Evolutionary conservation across 1,284 basidiomycete genomes (phyloP).

Genomic region (Pyrrhoderma lamaoense): DNA sequence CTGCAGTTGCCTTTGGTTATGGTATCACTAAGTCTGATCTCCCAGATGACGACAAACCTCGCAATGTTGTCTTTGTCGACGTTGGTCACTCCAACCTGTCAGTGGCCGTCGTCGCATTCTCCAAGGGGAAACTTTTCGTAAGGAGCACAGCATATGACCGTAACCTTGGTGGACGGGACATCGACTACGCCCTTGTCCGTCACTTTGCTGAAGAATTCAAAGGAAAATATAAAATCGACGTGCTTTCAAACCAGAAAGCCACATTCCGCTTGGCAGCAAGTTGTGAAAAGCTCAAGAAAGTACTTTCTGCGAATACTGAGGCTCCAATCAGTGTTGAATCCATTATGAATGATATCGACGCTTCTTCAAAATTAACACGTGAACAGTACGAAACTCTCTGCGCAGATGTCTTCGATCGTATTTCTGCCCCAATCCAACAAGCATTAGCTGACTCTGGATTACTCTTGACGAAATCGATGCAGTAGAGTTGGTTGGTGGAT

Average conservation of each 20-base stretch:
- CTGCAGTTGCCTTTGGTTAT: slow-evolving; percentile 88
- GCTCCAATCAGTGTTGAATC: slow-evolving; percentile 86
- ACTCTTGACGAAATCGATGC: slow-evolving; percentile 54
- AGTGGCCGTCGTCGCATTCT: slow-evolving; percentile 81
- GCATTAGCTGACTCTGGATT: slow-evolving; percentile 51
- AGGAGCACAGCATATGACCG: slow-evolving; percentile 84
- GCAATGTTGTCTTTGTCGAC: slow-evolving; percentile 87
- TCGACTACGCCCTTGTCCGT: slow-evolving; percentile 81
- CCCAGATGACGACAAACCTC: slow-evolving; percentile 72
- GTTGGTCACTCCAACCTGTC: slow-evolving; percentile 88
- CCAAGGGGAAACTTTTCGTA: slow-evolving; percentile 84
- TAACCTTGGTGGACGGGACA: slow-evolving; percentile 88
- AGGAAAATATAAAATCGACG: slow-evolving; percentile 92
- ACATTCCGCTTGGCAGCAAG: slow-evolving; percentile 80
- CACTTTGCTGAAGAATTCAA: slow-evolving; percentile 90
- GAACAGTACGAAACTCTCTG: slow-evolving; percentile 57
- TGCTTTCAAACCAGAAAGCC: slow-evolving; percentile 83
- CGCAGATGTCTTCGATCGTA: slow-evolving; percentile 44
- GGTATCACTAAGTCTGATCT: slow-evolving; percentile 96
- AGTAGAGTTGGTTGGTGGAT: slow-evolving; percentile 64
- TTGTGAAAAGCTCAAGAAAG: slow-evolving; percentile 71
- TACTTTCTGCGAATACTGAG: slow-evolving; percentile 78
- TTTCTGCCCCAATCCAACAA: slow-evolving; percentile 45
- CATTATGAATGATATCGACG: slow-evolving; percentile 86
- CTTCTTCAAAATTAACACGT: slow-evolving; percentile 49